These are phyloP conservation scores for Boletus vermiculosoides DNA, from an alignment of 768 basidiomycete species.

Conservation along the genomic window DNA sequence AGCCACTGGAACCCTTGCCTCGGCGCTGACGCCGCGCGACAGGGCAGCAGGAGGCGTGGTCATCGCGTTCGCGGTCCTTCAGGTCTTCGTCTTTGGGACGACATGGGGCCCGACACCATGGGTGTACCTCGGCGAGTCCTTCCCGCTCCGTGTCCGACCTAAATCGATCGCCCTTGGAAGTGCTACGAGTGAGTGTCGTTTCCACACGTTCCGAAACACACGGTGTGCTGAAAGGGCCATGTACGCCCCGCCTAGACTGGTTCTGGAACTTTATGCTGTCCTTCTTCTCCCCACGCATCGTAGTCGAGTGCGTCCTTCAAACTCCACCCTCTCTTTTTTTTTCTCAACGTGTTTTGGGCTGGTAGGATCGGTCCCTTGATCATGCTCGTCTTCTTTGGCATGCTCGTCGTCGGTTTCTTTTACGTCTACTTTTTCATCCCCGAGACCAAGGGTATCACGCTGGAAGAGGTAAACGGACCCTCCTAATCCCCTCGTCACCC, in stretches of 20 bases:
- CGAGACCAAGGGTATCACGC: constrained; percentile 74
- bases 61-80: constrained; percentile 76
- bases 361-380: constrained; percentile 70
- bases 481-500: background rate
- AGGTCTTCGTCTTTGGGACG: constrained; percentile 67
- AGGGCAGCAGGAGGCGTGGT: constrained; percentile 61
- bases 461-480: constrained; percentile 51
- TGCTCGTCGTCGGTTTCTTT: constrained; percentile 63
- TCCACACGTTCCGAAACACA: background rate
- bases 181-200: constrained; percentile 40
- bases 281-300: constrained; percentile 71
- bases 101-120: constrained; percentile 80
- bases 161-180: constrained; percentile 79
- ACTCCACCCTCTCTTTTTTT: background rate
- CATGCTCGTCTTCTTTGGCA: constrained; percentile 72
- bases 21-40: constrained; percentile 53
- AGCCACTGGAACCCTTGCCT: constrained; percentile 45
- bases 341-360: background rate
- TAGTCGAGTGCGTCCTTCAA: constrained; percentile 41
- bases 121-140: constrained; percentile 78
- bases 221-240: constrained; percentile 5
- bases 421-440: constrained; percentile 79
- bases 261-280: constrained; percentile 75
- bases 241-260: constrained; percentile 41
- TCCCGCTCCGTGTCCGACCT: constrained; percentile 76